Evolutionary conservation across 179 eudicot species (phyloP).

Genomic region (Heliamphora pulchella): DNA sequence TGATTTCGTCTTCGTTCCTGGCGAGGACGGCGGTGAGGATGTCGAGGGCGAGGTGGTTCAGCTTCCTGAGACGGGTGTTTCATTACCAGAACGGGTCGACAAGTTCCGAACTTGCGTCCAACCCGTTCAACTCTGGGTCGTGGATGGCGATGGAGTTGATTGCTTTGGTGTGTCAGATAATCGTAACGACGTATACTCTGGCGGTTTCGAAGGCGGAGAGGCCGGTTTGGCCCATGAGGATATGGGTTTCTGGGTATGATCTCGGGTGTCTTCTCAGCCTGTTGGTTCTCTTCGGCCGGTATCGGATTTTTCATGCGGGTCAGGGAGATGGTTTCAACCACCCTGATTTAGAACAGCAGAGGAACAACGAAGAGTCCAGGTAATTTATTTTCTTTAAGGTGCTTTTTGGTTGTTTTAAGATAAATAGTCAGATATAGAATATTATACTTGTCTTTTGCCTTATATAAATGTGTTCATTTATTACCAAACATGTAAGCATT

Average conservation of each 20-base stretch:
- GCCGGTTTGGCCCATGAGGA: conserved; percentile 92
- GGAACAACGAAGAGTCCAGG: conserved; percentile 45
- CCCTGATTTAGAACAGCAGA: conserved; percentile 48
- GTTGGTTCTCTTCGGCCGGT: conserved; percentile 50
- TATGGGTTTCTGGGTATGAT: conserved; percentile 78
- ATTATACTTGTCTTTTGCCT: too few relatives aligned
- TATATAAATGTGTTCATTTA: too few relatives aligned
- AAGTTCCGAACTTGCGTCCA: conserved; percentile 53
- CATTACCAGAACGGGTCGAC: conserved; percentile 75
- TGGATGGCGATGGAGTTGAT: conserved; percentile 67
- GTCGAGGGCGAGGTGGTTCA: conserved; percentile 79
- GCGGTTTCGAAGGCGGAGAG: conserved; percentile 52
- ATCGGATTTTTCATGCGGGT: conserved; percentile 32
- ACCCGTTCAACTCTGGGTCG: conserved; percentile 61
- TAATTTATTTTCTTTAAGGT: background rate
- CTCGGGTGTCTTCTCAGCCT: conserved; percentile 60
- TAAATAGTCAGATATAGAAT: too few relatives aligned
- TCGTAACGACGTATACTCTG: conserved; percentile 36
- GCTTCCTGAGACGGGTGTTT: conserved; percentile 70
- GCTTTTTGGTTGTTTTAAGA: too few relatives aligned
- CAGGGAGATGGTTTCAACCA: conserved; percentile 23
- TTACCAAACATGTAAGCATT: too few relatives aligned
- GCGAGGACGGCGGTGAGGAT: conserved; percentile 62
- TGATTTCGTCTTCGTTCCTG: conserved; percentile 36
- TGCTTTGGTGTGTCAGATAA: conserved; percentile 49